A percentile compares a stretch with the other conserved stretches of the same genome.
These are phyloP conservation scores for Epicoccum nigrum DNA, from an alignment of 2,329 filamentous ascomycete genomes.

Conservation along the genomic window DNA sequence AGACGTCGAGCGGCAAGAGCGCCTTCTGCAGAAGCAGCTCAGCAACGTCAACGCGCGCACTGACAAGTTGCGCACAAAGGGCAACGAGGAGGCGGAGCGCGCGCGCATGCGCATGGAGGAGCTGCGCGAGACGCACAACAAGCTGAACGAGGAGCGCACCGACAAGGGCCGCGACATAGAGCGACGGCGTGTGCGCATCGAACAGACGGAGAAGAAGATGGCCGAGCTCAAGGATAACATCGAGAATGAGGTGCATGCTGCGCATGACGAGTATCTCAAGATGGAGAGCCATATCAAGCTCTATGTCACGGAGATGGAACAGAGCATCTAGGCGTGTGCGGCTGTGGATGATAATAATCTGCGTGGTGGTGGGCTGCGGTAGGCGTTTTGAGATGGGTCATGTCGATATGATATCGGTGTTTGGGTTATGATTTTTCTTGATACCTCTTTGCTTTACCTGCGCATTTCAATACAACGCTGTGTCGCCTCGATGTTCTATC, in stretches of 20 bases:
- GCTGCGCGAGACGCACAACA: slow-evolving; percentile 77
- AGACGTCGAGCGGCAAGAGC: slow-evolving; percentile 88
- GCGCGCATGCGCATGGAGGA: slow-evolving; percentile 92
- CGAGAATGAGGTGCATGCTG: slow-evolving; percentile 87
- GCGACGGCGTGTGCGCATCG: slow-evolving; percentile 86
- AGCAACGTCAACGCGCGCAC: slow-evolving; percentile 86
- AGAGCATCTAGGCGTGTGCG: slow-evolving; percentile 57
- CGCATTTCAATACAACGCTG: slow-evolving; percentile 1
- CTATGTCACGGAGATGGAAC: slow-evolving; percentile 99
- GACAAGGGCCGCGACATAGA: slow-evolving; percentile 94
- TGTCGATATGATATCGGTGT: slow-evolving; percentile 5
- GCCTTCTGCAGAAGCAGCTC: slow-evolving; percentile 81
- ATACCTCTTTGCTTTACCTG: slow-evolving; percentile 14
- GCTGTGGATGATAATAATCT: too few species aligned
- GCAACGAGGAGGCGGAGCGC: slow-evolving; percentile 77
- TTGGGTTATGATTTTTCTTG: neutral
- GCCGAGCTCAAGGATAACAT: slow-evolving; percentile 96
- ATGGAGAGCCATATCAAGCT: slow-evolving; percentile 96
- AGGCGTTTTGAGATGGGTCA: slow-evolving; percentile 9
- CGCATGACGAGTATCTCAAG: slow-evolving; percentile 94
- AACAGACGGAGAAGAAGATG: slow-evolving; percentile 99
- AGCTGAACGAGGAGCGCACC: slow-evolving; percentile 80
- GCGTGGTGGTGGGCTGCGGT: too few species aligned
- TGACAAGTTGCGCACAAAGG: slow-evolving; percentile 79
- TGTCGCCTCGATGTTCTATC: too few species aligned